Percentiles rank a stretch among this genome's conserved stretches.
Evolutionary conservation across 2,329 filamentous ascomycete species (phyloP).

Genomic region (Ilyonectria robusta): DNA sequence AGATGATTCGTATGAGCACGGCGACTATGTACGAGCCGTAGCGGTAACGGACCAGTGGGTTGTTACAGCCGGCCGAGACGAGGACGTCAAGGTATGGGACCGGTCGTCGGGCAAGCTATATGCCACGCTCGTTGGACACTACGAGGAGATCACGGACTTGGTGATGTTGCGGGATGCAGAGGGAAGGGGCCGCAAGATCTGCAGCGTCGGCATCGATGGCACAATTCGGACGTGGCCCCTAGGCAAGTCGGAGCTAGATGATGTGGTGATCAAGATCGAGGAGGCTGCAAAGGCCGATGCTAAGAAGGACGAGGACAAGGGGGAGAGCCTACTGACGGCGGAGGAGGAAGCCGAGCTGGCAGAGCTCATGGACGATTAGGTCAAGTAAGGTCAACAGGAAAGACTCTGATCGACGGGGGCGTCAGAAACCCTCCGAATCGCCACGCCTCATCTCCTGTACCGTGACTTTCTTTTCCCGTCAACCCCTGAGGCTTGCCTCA

Average conservation of each 20-base stretch:
- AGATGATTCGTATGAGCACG: conserved; percentile 83
- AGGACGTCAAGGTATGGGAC: conserved; percentile 94
- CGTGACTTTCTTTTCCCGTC: conserved; percentile 11
- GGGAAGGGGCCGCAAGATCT: conserved; percentile 64
- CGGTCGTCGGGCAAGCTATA: conserved; percentile 78
- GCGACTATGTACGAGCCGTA: conserved; percentile 91
- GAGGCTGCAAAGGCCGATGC: conserved; percentile 63
- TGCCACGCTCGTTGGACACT: conserved; percentile 86
- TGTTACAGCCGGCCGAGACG: conserved; percentile 90
- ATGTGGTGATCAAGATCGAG: conserved; percentile 60
- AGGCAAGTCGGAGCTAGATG: conserved; percentile 69
- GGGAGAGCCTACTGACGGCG: conserved; percentile 75
- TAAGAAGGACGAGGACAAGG: conserved; percentile 62
- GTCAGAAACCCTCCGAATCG: background rate
- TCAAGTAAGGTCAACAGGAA: background rate
- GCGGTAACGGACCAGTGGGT: conserved; percentile 83
- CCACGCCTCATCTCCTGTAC: background rate
- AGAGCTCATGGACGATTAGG: conserved; percentile 84
- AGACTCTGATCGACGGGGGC: conserved; percentile 3
- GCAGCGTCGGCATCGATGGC: conserved; percentile 91
- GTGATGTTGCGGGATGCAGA: conserved; percentile 67
- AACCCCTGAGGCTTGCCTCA: conserved; percentile 17
- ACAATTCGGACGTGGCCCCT: conserved; percentile 90
- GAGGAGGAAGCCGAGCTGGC: conserved; percentile 96
- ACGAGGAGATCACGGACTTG: conserved; percentile 90